Evolutionary conservation across 441 rosid genomes (phyloP).

Genomic region (Euphorbia celastroides): DNA sequence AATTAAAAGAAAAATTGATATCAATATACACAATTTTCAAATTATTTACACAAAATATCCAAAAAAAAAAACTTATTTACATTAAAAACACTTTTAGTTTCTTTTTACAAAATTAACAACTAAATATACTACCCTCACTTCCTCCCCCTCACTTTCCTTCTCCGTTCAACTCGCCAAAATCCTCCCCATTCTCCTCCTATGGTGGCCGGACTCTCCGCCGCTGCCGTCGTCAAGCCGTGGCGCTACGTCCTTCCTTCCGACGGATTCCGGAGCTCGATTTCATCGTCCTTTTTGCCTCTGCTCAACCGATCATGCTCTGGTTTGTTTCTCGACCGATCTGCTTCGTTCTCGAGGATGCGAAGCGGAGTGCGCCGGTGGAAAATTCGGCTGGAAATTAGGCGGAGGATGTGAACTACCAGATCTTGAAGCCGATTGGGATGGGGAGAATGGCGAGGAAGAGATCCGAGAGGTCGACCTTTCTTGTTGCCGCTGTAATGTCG

Average conservation of each 20-base stretch:
- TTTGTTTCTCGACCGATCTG: conserved; percentile 33
- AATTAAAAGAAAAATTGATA: too few species aligned
- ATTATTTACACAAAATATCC: too few species aligned
- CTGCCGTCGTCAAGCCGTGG: conserved; percentile 38
- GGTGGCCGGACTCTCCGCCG: conserved; percentile 65
- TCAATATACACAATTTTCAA: too few species aligned
- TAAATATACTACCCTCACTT: too few species aligned
- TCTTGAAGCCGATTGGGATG: conserved; percentile 38
- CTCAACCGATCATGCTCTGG: conserved; percentile 3
- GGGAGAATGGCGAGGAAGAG: conserved; percentile 69
- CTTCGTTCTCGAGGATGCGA: conserved; percentile 50
- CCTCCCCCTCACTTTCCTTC: not conserved
- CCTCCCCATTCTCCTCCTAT: conserved; percentile 27
- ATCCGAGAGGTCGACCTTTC: conserved; percentile 75
- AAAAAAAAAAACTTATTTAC: too few species aligned
- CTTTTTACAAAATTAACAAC: too few species aligned
- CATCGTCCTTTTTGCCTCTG: conserved; percentile 25
- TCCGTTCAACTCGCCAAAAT: not conserved
- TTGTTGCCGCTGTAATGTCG: conserved; percentile 85
- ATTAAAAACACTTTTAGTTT: too few species aligned
- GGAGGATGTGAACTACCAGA: conserved; percentile 29
- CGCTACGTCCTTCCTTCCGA: conserved; percentile 27
- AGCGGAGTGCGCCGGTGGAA: conserved; percentile 32
- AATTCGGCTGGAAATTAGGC: conserved; percentile 14
- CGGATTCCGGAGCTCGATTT: conserved; percentile 22